These are phyloP conservation scores for Pseudogymnoascus sp. DNA, from an alignment of 2,329 filamentous ascomycete genomes.

Conservation along the genomic window DNA sequence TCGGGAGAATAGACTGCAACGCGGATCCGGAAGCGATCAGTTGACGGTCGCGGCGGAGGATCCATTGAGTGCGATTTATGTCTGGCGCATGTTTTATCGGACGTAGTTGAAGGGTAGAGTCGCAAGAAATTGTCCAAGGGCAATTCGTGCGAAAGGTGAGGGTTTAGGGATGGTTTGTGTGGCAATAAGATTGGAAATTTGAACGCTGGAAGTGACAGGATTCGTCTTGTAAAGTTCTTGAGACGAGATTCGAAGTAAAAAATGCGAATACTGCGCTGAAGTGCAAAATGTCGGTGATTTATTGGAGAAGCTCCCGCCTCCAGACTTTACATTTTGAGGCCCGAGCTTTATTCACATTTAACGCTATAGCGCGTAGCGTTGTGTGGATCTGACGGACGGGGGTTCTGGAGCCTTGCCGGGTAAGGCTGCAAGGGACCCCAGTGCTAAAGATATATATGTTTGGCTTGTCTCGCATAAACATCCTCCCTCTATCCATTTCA, in stretches of 20 bases:
- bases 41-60: conserved; percentile 3
- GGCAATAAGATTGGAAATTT: background rate
- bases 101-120: background rate
- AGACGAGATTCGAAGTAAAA: background rate
- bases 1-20: conserved; percentile 9
- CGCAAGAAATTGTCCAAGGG: background rate
- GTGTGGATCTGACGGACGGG: background rate
- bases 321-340: background rate
- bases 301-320: conserved; percentile 5
- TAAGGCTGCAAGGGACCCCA: conserved; percentile 1
- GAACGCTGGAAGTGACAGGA: background rate
- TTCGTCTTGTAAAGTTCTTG: background rate
- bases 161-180: background rate
- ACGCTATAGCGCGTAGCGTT: background rate
- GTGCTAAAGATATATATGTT: background rate
- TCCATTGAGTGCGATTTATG: conserved; percentile 11
- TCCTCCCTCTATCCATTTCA: background rate
- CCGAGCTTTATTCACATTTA: background rate
- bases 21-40: conserved; percentile 8
- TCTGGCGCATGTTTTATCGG: conserved; percentile 3
- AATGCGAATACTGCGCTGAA: background rate
- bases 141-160: background rate
- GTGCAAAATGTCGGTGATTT: background rate
- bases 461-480: background rate
- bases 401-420: background rate